Conservation (phyloP, 225 moss, liverwort and hornwort species). For the Sphagnum contortum region DNA sequence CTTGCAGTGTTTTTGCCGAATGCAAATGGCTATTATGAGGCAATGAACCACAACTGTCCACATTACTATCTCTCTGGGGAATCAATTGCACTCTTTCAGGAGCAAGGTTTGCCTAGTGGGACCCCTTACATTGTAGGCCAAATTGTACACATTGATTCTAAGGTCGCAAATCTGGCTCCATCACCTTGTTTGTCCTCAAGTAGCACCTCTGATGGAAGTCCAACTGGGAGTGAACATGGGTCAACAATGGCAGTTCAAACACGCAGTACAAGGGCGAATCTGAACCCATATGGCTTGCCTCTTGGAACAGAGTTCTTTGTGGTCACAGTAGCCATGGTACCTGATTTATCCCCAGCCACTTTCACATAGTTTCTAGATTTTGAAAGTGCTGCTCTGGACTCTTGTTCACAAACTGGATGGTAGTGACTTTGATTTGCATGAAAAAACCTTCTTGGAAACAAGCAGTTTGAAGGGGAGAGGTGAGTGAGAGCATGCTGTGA, state of each 20-base stretch:
- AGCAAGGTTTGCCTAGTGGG: slow-evolving; percentile 52
- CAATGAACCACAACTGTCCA: slow-evolving; percentile 61
- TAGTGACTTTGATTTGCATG: too few species aligned
- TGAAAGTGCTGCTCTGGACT: too few species aligned
- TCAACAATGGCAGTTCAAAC: slow-evolving; percentile 14
- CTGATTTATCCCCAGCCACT: slow-evolving; percentile 30
- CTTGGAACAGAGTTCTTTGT: slow-evolving; percentile 56
- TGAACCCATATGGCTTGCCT: slow-evolving; percentile 54
- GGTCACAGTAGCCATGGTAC: slow-evolving; percentile 73
- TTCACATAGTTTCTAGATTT: slow-evolving; percentile 2
- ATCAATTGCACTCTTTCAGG: slow-evolving; percentile 66
- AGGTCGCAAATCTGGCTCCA: slow-evolving; percentile 27
- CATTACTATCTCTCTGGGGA: slow-evolving; percentile 70
- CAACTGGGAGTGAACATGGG: slow-evolving; percentile 27
- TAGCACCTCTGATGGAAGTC: slow-evolving; percentile 20
- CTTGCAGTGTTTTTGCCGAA: slow-evolving; percentile 62
- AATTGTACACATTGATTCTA: slow-evolving; percentile 73
- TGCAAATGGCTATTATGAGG: slow-evolving; percentile 58
- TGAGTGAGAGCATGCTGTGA: too few species aligned
- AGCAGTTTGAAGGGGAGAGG: too few species aligned
- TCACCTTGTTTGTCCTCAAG: slow-evolving; percentile 2
- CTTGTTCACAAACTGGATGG: too few species aligned
- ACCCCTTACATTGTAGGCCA: slow-evolving; percentile 69
- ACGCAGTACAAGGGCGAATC: slow-evolving; percentile 19
- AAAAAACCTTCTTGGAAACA: too few species aligned